These are phyloP conservation scores for Ogataea saltuana DNA, from an alignment of 805 yeast species.

Conservation along the genomic window DNA sequence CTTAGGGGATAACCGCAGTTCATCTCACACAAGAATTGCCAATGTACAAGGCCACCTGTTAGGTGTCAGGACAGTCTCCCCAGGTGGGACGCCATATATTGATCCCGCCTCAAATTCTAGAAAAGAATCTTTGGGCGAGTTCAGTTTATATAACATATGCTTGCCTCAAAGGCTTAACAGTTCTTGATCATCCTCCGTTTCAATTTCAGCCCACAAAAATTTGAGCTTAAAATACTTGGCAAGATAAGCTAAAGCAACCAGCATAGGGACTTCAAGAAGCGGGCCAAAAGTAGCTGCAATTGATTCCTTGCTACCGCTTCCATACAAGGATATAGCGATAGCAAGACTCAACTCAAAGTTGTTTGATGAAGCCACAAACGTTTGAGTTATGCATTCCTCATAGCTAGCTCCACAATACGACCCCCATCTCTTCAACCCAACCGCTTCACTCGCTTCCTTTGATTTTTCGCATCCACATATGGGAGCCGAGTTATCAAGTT, in stretches of 20 bases:
- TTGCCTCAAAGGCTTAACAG: too few species aligned
- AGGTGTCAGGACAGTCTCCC: background rate
- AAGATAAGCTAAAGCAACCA: slow-evolving; percentile 40
- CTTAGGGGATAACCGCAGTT: slow-evolving; percentile 43
- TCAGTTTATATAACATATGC: slow-evolving; percentile 2
- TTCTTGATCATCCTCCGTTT: background rate
- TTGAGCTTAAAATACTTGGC: slow-evolving; percentile 36
- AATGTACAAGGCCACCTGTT: background rate
- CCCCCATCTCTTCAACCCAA: slow-evolving; percentile 23
- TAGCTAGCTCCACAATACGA: slow-evolving; percentile 42
- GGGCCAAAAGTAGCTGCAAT: slow-evolving; percentile 65
- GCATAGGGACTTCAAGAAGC: slow-evolving; percentile 56
- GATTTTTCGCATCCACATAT: slow-evolving; percentile 46
- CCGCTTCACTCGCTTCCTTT: background rate
- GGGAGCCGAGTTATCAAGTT: slow-evolving; percentile 17
- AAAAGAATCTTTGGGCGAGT: background rate
- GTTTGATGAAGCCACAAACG: slow-evolving; percentile 59
- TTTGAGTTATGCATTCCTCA: slow-evolving; percentile 46
- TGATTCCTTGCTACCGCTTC: slow-evolving; percentile 51
- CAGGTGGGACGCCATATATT: background rate
- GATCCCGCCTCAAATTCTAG: slow-evolving; percentile 3
- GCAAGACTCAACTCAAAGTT: slow-evolving; percentile 60
- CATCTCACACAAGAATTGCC: background rate
- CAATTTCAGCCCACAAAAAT: slow-evolving; percentile 28
- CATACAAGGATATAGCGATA: slow-evolving; percentile 52